Evolutionary conservation across 2,329 filamentous ascomycete genomes (phyloP).

Genomic region (Fusarium sarcochroum): DNA sequence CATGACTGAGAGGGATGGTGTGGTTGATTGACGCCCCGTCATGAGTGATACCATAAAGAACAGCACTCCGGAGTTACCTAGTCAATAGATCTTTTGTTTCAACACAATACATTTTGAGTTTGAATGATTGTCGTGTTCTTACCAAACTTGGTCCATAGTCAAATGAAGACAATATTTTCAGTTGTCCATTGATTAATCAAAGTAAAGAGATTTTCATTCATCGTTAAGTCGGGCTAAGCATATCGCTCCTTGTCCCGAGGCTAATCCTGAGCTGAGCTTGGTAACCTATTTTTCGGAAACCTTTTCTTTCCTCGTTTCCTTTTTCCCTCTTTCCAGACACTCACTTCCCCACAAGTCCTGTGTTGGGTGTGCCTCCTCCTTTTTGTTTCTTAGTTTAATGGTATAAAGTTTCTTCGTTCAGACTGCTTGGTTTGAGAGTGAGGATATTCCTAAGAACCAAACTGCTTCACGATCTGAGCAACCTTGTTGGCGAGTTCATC

Average conservation of each 20-base stretch:
- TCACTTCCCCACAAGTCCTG: conserved; percentile 7
- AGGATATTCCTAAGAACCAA: conserved; percentile 50
- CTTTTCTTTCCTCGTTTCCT: conserved; percentile 11
- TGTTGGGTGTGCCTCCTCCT: background rate
- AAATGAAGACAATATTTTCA: too few species aligned
- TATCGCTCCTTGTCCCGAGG: conserved; percentile 12
- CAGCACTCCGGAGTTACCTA: conserved; percentile 48
- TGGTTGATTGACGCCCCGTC: conserved; percentile 47
- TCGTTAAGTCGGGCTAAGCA: conserved; percentile 27
- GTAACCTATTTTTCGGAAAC: conserved; percentile 22
- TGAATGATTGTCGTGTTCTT: too few species aligned
- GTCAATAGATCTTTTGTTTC: conserved; percentile 50
- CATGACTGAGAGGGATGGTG: conserved; percentile 35
- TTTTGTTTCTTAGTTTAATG: conserved; percentile 21
- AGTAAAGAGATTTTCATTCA: conserved; percentile 36
- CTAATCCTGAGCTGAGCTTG: conserved; percentile 23
- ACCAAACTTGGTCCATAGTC: too few species aligned
- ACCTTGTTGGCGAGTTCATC: conserved; percentile 92
- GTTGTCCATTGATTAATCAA: conserved; percentile 20
- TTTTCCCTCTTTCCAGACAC: conserved; percentile 4
- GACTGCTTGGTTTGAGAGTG: conserved; percentile 4
- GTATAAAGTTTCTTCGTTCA: conserved; percentile 29
- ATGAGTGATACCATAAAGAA: conserved; percentile 49
- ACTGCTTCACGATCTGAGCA: conserved; percentile 78
- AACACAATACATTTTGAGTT: conserved; percentile 10